A percentile compares a stretch with the other conserved stretches of the same genome.
Evolutionary conservation across 2,329 filamentous ascomycete species (phyloP).

Genomic region (Alternaria sp.): DNA sequence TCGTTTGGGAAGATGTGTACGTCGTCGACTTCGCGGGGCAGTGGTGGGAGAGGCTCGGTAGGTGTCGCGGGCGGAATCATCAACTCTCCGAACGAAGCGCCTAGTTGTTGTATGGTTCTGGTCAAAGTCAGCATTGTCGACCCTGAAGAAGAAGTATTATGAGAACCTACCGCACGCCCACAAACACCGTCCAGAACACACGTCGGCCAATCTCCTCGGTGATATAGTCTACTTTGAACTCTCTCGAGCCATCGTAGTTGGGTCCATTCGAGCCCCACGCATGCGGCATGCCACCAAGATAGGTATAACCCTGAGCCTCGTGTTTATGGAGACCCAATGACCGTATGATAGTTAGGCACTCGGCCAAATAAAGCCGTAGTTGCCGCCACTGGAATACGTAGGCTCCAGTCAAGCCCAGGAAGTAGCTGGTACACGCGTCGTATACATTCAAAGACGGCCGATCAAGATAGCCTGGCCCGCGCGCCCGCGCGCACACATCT

Average conservation of each 20-base stretch:
- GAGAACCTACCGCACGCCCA: slow-evolving; percentile 69
- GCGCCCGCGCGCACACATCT: slow-evolving; percentile 71
- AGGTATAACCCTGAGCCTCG: slow-evolving; percentile 54
- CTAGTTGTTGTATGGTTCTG: slow-evolving; percentile 80
- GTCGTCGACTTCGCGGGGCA: slow-evolving; percentile 85
- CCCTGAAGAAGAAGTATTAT: neutral
- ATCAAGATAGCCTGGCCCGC: slow-evolving; percentile 67
- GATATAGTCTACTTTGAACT: slow-evolving; percentile 54
- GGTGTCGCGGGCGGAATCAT: slow-evolving; percentile 79
- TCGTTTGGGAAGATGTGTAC: slow-evolving; percentile 77
- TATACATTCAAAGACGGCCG: slow-evolving; percentile 63
- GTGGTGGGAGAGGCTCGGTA: slow-evolving; percentile 77
- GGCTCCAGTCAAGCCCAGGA: slow-evolving; percentile 70
- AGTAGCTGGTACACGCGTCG: slow-evolving; percentile 78
- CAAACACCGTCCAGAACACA: slow-evolving; percentile 83
- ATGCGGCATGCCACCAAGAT: slow-evolving; percentile 47
- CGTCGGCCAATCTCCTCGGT: slow-evolving; percentile 64
- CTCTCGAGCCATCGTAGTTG: slow-evolving; percentile 47
- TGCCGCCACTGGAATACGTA: slow-evolving; percentile 74
- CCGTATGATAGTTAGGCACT: slow-evolving; percentile 73
- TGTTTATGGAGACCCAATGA: slow-evolving; percentile 71
- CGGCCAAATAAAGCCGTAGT: slow-evolving; percentile 75
- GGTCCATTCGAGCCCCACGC: slow-evolving; percentile 48
- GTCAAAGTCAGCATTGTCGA: slow-evolving; percentile 16
- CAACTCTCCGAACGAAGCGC: slow-evolving; percentile 73